A percentile compares a stretch with the other conserved stretches of the same genome.
Conservation (phyloP, 768 basidiomycete genomes). For the Megacollybia marginata region DNA sequence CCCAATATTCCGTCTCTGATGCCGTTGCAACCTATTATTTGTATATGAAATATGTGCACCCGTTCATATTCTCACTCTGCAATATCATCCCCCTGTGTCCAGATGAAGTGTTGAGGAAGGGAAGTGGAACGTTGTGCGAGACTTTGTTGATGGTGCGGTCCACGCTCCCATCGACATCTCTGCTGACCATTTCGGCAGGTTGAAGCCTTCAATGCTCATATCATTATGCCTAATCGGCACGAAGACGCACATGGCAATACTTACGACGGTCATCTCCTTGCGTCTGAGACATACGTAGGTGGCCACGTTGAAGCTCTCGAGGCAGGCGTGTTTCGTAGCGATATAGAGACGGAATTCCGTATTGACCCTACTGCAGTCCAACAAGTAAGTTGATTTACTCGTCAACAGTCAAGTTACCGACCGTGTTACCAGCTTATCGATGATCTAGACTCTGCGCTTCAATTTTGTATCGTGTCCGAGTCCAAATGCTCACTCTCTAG, state of each 20-base stretch:
- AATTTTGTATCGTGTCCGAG: constrained; percentile 85
- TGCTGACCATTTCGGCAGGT: constrained; percentile 45
- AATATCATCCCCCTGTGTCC: constrained; percentile 98
- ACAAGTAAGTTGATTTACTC: constrained; percentile 40
- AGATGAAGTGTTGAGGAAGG: constrained; percentile 94
- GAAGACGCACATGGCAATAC: constrained; percentile 89
- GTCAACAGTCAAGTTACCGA: constrained; percentile 1
- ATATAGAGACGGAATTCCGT: constrained; percentile 93
- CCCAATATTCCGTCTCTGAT: constrained; percentile 98
- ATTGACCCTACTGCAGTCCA: constrained; percentile 83
- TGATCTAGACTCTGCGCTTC: constrained; percentile 87
- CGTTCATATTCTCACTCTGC: constrained; percentile 98
- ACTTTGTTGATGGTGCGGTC: constrained; percentile 87
- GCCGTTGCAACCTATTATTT: constrained; percentile 99
- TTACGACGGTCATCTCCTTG: constrained; percentile 93
- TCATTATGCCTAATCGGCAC: constrained; percentile 98
- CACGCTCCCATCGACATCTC: not conserved
- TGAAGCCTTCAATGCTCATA: constrained; percentile 84
- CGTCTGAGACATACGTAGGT: constrained; percentile 97
- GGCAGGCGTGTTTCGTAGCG: constrained; percentile 96
- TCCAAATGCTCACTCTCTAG: constrained; percentile 68
- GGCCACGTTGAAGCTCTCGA: constrained; percentile 98
- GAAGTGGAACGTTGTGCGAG: constrained; percentile 94
- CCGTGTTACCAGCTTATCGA: constrained; percentile 64
- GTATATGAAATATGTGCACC: constrained; percentile 99